phyloP scores from a whole-genome alignment of 1,139 yeast genomes.

The Geotrichum citri-aurantii region DNA sequence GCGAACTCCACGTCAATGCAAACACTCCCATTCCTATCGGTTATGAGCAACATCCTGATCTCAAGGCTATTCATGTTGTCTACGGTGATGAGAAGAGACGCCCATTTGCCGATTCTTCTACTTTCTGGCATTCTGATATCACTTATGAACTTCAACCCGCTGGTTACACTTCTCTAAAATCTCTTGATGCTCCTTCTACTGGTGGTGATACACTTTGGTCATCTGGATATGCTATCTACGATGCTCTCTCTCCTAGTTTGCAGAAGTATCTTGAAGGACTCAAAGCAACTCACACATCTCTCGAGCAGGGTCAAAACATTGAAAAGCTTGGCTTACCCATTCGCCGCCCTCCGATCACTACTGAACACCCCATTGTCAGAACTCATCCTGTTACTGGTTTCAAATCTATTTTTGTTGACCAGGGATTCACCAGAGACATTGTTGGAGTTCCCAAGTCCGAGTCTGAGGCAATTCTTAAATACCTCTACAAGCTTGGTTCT shows the following conservation, averaged over 20 bases:
- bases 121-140: constrained; percentile 45
- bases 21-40: constrained; percentile 46
- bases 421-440: constrained; percentile 39
- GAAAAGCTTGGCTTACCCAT: constrained; percentile 28
- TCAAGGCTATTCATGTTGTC: constrained; percentile 46
- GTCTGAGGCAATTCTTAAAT: constrained; percentile 37
- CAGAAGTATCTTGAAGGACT: constrained; percentile 40
- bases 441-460: constrained; percentile 39
- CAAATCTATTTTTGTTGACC: constrained; percentile 42
- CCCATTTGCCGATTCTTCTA: constrained; percentile 6
- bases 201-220: constrained; percentile 49
- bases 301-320: constrained; percentile 33
- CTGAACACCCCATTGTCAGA: constrained; percentile 43
- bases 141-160: constrained; percentile 46
- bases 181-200: constrained; percentile 40
- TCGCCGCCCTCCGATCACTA: constrained; percentile 23
- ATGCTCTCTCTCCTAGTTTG: constrained; percentile 42
- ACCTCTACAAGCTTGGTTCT: constrained; percentile 41
- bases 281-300: constrained; percentile 31
- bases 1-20: constrained; percentile 40
- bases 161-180: constrained; percentile 42
- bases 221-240: constrained; percentile 44
- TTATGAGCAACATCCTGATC: constrained; percentile 45
- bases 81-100: constrained; percentile 19
- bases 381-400: constrained; percentile 48